These are phyloP conservation scores for Epichloe aotearoae DNA, from an alignment of 2,329 filamentous ascomycete species.

Conservation along the genomic window DNA sequence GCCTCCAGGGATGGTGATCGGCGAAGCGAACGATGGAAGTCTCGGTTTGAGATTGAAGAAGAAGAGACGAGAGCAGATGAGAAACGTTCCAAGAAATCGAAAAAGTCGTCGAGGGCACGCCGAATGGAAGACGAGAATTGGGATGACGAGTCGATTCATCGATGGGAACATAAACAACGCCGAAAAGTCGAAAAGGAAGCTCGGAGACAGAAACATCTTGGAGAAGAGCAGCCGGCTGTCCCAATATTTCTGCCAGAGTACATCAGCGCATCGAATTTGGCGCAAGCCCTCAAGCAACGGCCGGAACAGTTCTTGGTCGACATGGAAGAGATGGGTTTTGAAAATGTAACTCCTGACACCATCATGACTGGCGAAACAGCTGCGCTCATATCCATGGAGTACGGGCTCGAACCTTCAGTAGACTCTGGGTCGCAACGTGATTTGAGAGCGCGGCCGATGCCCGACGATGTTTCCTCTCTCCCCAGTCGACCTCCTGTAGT, in stretches of 20 bases:
- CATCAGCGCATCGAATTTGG: conserved; percentile 76
- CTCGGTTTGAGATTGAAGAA: conserved; percentile 19
- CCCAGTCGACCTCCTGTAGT: conserved; percentile 80
- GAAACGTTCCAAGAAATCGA: conserved; percentile 13
- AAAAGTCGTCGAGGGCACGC: conserved; percentile 10
- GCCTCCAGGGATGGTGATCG: conserved; percentile 3
- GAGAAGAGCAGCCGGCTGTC: conserved; percentile 32
- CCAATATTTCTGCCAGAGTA: conserved; percentile 74
- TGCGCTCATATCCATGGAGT: conserved; percentile 80
- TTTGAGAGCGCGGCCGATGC: conserved; percentile 53
- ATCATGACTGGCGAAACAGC: conserved; percentile 86
- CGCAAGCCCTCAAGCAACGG: conserved; percentile 58
- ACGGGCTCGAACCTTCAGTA: conserved; percentile 76
- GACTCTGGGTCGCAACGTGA: conserved; percentile 55
- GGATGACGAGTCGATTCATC: conserved; percentile 24
- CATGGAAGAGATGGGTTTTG: conserved; percentile 77
- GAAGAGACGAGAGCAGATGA: conserved; percentile 9
- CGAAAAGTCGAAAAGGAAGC: conserved; percentile 30
- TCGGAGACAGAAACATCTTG: conserved; percentile 25
- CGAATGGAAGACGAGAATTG: conserved; percentile 20
- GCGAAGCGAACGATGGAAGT: conserved; percentile 14
- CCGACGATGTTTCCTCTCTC: conserved; percentile 53
- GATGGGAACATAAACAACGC: conserved; percentile 25
- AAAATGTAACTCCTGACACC: conserved; percentile 68
- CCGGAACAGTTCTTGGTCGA: conserved; percentile 59